phyloP scores from a whole-genome alignment of 805 yeast genomes.

The Monosporozyma siamensis region DNA sequence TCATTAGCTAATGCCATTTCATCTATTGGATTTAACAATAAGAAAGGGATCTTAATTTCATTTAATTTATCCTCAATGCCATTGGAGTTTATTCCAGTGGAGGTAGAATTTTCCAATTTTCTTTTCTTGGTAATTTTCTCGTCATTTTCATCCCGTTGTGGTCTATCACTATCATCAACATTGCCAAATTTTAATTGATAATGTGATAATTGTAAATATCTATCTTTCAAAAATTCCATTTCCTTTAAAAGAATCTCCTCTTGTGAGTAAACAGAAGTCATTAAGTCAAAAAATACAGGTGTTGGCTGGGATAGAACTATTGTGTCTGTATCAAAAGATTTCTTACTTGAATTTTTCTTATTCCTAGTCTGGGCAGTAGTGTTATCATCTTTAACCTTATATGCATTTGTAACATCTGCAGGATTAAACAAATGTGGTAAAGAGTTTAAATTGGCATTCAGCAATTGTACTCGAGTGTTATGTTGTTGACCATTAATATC shows the following conservation, averaged over 20 bases:
- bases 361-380: background rate
- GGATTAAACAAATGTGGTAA: constrained; percentile 1
- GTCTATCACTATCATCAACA: background rate
- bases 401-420: background rate
- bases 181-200: background rate
- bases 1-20: background rate
- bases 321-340: background rate
- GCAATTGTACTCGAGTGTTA: constrained; percentile 12
- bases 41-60: background rate
- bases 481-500: constrained; percentile 7
- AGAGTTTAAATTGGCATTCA: constrained; percentile 6
- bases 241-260: constrained; percentile 17
- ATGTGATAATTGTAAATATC: constrained; percentile 10
- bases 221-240: constrained; percentile 12
- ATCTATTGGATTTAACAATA: background rate
- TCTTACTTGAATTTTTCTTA: background rate
- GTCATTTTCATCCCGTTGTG: too few relatives aligned
- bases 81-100: too few relatives aligned
- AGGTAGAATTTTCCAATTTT: background rate
- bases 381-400: background rate
- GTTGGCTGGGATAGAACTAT: constrained; percentile 1
- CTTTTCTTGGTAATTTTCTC: background rate
- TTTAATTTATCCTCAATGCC: background rate
- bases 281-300: constrained; percentile 8
- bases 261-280: constrained; percentile 14